Conservation (phyloP, 495 filamentous ascomycete genomes). For the Durotheca rogersii region DNA sequence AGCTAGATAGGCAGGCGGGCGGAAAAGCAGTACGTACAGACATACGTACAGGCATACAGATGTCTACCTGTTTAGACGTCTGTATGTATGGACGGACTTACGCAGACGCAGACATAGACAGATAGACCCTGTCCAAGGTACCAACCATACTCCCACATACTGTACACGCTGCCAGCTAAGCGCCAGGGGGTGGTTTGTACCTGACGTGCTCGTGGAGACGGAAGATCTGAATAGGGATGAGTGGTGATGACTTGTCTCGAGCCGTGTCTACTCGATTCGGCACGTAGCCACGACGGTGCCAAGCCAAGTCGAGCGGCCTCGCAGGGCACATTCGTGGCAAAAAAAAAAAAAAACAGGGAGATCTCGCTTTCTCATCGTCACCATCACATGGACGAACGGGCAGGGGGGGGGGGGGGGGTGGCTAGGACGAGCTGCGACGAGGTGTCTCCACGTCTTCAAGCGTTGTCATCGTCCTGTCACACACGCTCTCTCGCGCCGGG, state of each 20-base stretch:
- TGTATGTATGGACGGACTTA: background rate
- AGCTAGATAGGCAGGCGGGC: background rate
- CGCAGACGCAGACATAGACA: background rate
- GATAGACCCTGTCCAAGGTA: background rate
- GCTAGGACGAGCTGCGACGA: background rate
- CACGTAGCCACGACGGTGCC: background rate
- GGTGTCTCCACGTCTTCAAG: background rate
- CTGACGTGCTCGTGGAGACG: background rate
- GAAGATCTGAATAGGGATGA: background rate
- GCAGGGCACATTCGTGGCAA: background rate
- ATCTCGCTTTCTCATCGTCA: background rate
- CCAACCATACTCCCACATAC: no score
- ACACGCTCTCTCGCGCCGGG: no score
- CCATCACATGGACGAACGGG: background rate
- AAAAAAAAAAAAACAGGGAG: no score
- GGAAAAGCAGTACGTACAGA: background rate
- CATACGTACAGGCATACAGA: background rate
- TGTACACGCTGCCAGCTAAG: background rate
- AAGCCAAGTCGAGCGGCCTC: background rate
- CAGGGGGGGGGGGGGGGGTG: background rate
- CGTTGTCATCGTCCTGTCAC: no score
- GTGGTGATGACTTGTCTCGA: background rate
- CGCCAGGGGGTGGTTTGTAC: background rate
- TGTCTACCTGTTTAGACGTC: no score
- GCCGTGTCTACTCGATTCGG: background rate